phyloP scores from a whole-genome alignment of 2,329 filamentous ascomycete species.

The Neobulgaria alba region DNA sequence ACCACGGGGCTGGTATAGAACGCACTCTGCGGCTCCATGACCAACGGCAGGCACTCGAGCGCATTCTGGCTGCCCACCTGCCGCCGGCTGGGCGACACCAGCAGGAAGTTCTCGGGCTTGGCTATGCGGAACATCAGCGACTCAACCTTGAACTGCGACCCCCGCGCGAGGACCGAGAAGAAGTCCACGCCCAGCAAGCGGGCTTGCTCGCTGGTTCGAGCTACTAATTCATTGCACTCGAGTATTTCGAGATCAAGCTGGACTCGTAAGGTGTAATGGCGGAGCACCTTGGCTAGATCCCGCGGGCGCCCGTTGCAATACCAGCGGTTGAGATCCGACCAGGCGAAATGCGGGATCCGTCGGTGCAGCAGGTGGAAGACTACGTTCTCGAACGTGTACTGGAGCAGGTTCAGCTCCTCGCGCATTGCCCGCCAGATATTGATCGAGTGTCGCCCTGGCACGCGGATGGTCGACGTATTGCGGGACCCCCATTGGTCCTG shows the following conservation, averaged over 20 bases:
- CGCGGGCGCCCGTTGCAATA: conserved; percentile 60
- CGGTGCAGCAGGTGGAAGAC: conserved; percentile 83
- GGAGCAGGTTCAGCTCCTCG: conserved; percentile 79
- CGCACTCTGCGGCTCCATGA: conserved; percentile 94
- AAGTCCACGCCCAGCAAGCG: conserved; percentile 91
- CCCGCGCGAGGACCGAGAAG: conserved; percentile 88
- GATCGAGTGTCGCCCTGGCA: conserved; percentile 94
- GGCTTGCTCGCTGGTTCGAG: conserved; percentile 89
- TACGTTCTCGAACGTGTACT: conserved; percentile 96
- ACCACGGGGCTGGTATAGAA: conserved; percentile 87
- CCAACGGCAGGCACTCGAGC: conserved; percentile 83
- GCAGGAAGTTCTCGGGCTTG: conserved; percentile 88
- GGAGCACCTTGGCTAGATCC: conserved; percentile 65
- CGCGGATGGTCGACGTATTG: conserved; percentile 79
- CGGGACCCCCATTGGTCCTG: conserved; percentile 90
- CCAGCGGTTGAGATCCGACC: conserved; percentile 73
- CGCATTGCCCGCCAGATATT: conserved; percentile 97
- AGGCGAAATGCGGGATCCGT: conserved; percentile 80
- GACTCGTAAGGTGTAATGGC: conserved; percentile 69
- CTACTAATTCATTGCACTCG: conserved; percentile 79
- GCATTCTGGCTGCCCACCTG: conserved; percentile 94
- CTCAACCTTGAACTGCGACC: conserved; percentile 97
- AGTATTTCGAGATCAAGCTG: conserved; percentile 84
- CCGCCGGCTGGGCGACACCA: conserved; percentile 82
- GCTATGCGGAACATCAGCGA: conserved; percentile 98